Base-by-base conservation (phyloP, 805 yeast genomes). In the Candida tallmaniae region DNA sequence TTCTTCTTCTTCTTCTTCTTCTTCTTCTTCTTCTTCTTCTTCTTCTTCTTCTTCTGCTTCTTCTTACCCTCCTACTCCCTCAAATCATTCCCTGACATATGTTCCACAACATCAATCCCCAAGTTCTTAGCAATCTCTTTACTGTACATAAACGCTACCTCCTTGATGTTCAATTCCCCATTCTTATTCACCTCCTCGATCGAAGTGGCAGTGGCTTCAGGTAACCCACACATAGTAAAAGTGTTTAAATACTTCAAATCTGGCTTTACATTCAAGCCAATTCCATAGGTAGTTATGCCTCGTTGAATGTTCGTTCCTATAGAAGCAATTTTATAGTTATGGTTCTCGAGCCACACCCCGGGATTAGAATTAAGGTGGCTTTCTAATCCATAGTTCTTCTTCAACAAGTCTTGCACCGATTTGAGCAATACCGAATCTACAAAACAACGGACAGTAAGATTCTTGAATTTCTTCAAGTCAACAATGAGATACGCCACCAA, bases 281-380 rank as follows among this genome's bases (percentile, higher is more conserved):
- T 68, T 0, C 99, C 98, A 60, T 89, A 96, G 1, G 93, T 78
- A 0, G 97, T 86, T 21, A 93, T 72, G 9, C 83, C 78, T 38
- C 96, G 64, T 42, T 87, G 80, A 5, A 90, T 80, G 49, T 87
- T 88, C 33, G 90, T 78, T 0, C 98, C 98, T 4, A 94, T 74
- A 16, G 96, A 83, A 1, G 95, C 89, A 21, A 93, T 81, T 55
- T 93, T 89, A 20, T 60, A 50, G 35, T 68, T 58, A 4, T 65
- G 50, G 10, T 62, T 59, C 28, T 57, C 54, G 23, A 81, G 65
- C 97, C 97, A 90, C 3, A 90, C 95, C 0, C 97, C 97, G 0
- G 96, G 90, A 46, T 87, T 74, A 12, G 69, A 75, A 0, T 85
- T 83, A 12, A 71, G 64, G 40, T 58, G 64, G 9, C 76, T 74